Evolutionary conservation across 257 asterid genomes (phyloP).

Genomic region (Lantana camara): DNA sequence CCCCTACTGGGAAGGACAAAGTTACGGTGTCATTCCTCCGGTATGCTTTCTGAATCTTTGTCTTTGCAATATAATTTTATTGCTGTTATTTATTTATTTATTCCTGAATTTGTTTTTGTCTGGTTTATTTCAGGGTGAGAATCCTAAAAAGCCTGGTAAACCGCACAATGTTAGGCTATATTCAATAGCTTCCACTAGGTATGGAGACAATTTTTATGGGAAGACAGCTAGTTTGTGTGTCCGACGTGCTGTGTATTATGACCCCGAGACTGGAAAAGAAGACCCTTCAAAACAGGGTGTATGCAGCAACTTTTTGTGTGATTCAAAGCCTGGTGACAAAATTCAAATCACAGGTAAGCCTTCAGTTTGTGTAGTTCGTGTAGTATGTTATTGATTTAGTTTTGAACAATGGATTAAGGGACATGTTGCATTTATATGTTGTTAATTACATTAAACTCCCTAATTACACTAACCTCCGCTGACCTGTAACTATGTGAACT

Average conservation of each 20-base stretch:
- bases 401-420: slow-evolving; percentile 3
- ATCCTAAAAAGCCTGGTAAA: slow-evolving; percentile 86
- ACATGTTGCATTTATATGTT: not conserved
- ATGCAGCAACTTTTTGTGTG: slow-evolving; percentile 88
- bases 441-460: too few relatives aligned
- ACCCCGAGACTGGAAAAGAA: slow-evolving; percentile 92
- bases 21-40: slow-evolving; percentile 92
- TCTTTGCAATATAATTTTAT: not conserved
- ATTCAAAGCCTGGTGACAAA: slow-evolving; percentile 92
- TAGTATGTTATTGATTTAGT: not conserved
- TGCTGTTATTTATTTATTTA: not conserved
- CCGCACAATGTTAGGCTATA: slow-evolving; percentile 86
- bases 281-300: slow-evolving; percentile 86
- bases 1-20: slow-evolving; percentile 99
- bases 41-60: slow-evolving; percentile 45
- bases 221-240: slow-evolving; percentile 91
- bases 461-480: too few relatives aligned
- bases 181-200: slow-evolving; percentile 92
- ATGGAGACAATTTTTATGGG: slow-evolving; percentile 86
- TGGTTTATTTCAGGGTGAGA: slow-evolving; percentile 66
- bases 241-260: slow-evolving; percentile 89
- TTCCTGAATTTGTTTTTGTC: not conserved
- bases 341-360: slow-evolving; percentile 72
- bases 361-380: slow-evolving; percentile 1
- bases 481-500: too few relatives aligned